Evolutionary conservation across 1,284 basidiomycete species (phyloP).

Genomic region (Binderoboletus segoi): DNA sequence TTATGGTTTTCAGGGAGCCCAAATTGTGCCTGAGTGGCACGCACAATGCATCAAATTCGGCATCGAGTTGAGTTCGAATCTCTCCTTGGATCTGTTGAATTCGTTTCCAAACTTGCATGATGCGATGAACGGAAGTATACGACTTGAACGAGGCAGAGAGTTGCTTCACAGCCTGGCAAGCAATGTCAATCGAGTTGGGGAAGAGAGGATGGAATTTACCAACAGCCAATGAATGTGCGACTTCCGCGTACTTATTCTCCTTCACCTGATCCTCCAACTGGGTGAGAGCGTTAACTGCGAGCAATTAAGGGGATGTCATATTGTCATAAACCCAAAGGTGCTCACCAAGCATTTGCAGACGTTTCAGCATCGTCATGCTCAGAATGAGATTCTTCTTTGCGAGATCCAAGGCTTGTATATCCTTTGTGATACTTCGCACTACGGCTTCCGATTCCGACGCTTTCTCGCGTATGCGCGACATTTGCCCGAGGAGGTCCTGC

Average conservation of each 20-base stretch:
- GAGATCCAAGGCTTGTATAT: slow-evolving; percentile 93
- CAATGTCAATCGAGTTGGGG: slow-evolving; percentile 8
- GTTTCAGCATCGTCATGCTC: slow-evolving; percentile 89
- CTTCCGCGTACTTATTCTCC: slow-evolving; percentile 81
- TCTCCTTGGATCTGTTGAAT: slow-evolving; percentile 80
- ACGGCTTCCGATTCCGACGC: slow-evolving; percentile 95
- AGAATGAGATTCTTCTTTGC: slow-evolving; percentile 92
- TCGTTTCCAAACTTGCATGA: slow-evolving; percentile 76
- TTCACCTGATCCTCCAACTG: slow-evolving; percentile 81
- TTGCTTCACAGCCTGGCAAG: slow-evolving; percentile 79
- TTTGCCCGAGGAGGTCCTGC: slow-evolving; percentile 90
- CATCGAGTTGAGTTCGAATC: slow-evolving; percentile 76
- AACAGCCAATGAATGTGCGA: slow-evolving; percentile 80
- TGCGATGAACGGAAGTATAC: slow-evolving; percentile 72
- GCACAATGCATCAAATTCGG: slow-evolving; percentile 89
- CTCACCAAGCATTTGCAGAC: slow-evolving; percentile 92
- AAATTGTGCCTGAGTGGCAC: slow-evolving; percentile 35
- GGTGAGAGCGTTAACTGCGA: slow-evolving; percentile 75
- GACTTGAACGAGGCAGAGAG: slow-evolving; percentile 78
- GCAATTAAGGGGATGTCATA: neutral
- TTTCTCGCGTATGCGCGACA: slow-evolving; percentile 93
- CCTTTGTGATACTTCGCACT: slow-evolving; percentile 93
- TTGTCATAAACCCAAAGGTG: slow-evolving; percentile 4
- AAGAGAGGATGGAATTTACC: slow-evolving; percentile 21
- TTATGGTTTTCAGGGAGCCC: slow-evolving; percentile 1